Percentiles rank a stretch among this genome's conserved stretches.
Evolutionary conservation across 495 filamentous ascomycete species (phyloP).

Genomic region (Xylaria venustula): DNA sequence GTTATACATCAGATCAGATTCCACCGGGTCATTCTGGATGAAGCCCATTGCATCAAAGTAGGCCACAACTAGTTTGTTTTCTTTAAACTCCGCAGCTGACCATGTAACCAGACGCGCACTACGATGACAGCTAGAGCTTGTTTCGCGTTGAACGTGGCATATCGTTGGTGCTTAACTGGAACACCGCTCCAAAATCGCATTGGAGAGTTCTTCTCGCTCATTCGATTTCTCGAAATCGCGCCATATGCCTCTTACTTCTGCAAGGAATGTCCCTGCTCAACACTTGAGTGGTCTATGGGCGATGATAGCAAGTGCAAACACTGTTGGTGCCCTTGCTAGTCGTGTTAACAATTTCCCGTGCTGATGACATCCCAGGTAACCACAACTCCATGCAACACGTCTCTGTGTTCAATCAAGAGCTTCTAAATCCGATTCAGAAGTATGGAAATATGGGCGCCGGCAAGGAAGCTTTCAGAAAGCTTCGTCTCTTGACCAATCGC

Average conservation of each 20-base stretch:
- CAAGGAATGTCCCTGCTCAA: slow-evolving; percentile 74
- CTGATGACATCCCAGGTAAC: slow-evolving; percentile 24
- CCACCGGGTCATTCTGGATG: slow-evolving; percentile 90
- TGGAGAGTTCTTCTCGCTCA: slow-evolving; percentile 92
- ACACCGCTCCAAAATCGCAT: slow-evolving; percentile 96
- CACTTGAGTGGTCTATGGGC: slow-evolving; percentile 79
- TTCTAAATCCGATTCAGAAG: slow-evolving; percentile 76
- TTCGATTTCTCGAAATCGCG: slow-evolving; percentile 82
- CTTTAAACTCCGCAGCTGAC: slow-evolving; percentile 21
- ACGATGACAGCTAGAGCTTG: slow-evolving; percentile 93
- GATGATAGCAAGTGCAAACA: slow-evolving; percentile 62
- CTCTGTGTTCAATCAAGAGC: slow-evolving; percentile 93
- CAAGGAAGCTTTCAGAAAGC: slow-evolving; percentile 68
- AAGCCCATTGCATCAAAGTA: slow-evolving; percentile 94
- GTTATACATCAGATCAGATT: slow-evolving; percentile 83
- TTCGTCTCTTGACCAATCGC: slow-evolving; percentile 79
- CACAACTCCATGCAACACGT: slow-evolving; percentile 78
- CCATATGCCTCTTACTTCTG: slow-evolving; percentile 95
- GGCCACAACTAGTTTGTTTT: not conserved
- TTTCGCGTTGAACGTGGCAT: slow-evolving; percentile 79
- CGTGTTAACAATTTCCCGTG: slow-evolving; percentile 3
- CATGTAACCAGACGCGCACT: slow-evolving; percentile 52
- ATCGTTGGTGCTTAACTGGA: slow-evolving; percentile 93
- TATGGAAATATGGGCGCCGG: slow-evolving; percentile 53
- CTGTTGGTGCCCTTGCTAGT: slow-evolving; percentile 46